Evolutionary conservation across 2,329 filamentous ascomycete species (phyloP), one percentile per base, ranked within the genome.

Genomic region (Conoideocrella luteorostrata): DNA sequence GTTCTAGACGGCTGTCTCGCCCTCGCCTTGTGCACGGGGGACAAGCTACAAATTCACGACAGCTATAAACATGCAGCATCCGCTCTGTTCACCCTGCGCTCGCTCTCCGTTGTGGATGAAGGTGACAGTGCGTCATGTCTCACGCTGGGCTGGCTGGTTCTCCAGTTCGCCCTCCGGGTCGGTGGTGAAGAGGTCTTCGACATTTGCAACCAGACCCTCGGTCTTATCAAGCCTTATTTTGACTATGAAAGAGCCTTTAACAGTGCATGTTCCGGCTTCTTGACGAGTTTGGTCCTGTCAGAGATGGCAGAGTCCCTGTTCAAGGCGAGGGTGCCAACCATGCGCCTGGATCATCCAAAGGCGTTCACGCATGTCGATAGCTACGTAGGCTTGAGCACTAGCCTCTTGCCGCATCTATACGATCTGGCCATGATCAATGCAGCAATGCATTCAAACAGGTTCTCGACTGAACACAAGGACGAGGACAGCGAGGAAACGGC

Each of bases 301-400:
- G 56, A 60, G 34, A 45, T 55, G n/a, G 35, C 51, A 18, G 49
- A 55, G 13, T 56, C 53, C 32, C 24, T 60, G 15, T 43, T 59
- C 32, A 45, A 39, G 13, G 49, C 52, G 6, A 45, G 46, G 5
- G 36, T 50, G 5, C 58, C 57, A 1, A 52, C 56, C 0, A 38
- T 59, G 24, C 50, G 52, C 15, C 51, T 51, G 36, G 46, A 47
- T 4, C 40, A 43, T 5, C 39, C 47, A 3, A 47, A 45, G 1
- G 37, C 44, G 5, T 39, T 15, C 13, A 40, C 29, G 11, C 36
- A 50, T 32, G 50, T 56, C 2, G 58, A 61, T 36, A 54, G 55
- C 4, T 57, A 53, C 35, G 38, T 56, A 1, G 58, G 58, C 1
- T 33, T 60, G 1, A 54, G 49, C 26, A 45, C 41, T 32, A 50